Conservation (phyloP, 225 moss, liverwort and hornwort species). For the Polytrichum formosum region DNA sequence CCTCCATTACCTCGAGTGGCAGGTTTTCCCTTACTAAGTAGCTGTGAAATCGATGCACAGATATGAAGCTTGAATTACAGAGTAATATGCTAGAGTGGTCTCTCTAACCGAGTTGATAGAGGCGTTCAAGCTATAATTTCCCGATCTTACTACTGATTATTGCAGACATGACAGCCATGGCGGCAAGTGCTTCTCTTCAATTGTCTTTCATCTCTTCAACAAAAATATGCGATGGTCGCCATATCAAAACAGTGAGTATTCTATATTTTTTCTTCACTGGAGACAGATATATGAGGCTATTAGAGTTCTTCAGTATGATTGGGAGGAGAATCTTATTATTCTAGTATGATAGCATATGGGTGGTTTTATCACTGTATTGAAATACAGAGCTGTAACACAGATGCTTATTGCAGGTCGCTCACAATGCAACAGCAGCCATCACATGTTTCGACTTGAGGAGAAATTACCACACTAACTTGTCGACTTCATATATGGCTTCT, state of each 20-base stretch:
- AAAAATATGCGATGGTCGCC: conserved; percentile 20
- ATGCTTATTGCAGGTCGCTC: neutral
- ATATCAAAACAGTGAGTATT: conserved; percentile 27
- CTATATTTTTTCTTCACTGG: conserved; percentile 8
- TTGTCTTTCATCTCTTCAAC: conserved; percentile 24
- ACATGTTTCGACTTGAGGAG: neutral
- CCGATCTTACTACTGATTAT: neutral
- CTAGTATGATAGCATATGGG: neutral
- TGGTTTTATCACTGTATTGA: neutral
- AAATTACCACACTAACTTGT: conserved; percentile 10
- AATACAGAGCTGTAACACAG: neutral
- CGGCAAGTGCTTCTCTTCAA: conserved; percentile 33
- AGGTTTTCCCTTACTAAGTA: too few species aligned
- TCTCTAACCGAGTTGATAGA: too few species aligned
- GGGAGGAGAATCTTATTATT: neutral
- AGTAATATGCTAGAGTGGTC: too few species aligned
- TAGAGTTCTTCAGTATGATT: neutral
- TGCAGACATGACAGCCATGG: conserved; percentile 42
- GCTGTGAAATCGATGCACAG: too few species aligned
- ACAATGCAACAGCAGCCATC: too few species aligned
- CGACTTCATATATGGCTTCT: conserved; percentile 7
- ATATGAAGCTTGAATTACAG: too few species aligned
- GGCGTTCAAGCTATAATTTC: too few species aligned
- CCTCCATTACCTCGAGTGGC: too few species aligned
- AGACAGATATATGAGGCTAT: neutral